Evolutionary conservation across 2,329 filamentous ascomycete genomes (phyloP), one percentile per base, ranked within the genome.

Genomic region (Ophiostoma perfectum): DNA sequence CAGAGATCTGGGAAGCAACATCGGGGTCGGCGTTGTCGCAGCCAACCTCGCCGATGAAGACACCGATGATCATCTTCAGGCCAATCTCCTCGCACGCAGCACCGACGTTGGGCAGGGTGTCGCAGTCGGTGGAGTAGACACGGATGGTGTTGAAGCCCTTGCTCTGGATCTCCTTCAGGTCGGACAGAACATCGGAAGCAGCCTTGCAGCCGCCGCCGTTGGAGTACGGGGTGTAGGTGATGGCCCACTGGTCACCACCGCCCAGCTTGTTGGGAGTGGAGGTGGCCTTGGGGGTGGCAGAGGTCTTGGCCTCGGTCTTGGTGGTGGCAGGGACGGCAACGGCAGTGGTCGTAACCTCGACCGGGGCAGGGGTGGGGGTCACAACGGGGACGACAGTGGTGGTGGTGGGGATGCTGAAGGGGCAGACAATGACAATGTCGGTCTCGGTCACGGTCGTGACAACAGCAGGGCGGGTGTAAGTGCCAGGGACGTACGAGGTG

Each of bases 91-190:
- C 79, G 80, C 85, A 88, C 70, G 91, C 90, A 60, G 80, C 79
- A 72, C 91, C 91, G 69, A 97, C 88, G 79, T 86, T 88, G 77
- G 88, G 80, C 70, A 96, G 90, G 68, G 89, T 90, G 79, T 86
- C 83, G 84, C 94, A 98, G 85, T 97, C 93, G 73, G 93, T 93
- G 72, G 90, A 92, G 87, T 98, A 98, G 77, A 95, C 83, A 78
- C 94, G 93, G 77, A 94, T 78, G 65, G 85, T 81, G 72, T 79
- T 80, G 85, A 93, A 92, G 70, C 90, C 90, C 72, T 86, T 85
- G 67, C 74, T 65, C 75, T 87, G 85, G 76, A 94, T 90, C 70
- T 78, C 73, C 52, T 78, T 77, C n/a, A 94, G 83, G 72, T 93
- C 90, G 38, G 74, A 67, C 70, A 82, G 76, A 70, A 94, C 86